phyloP scores from a whole-genome alignment of 352 stramenopile genomes.

The Phytophthora europaea region DNA sequence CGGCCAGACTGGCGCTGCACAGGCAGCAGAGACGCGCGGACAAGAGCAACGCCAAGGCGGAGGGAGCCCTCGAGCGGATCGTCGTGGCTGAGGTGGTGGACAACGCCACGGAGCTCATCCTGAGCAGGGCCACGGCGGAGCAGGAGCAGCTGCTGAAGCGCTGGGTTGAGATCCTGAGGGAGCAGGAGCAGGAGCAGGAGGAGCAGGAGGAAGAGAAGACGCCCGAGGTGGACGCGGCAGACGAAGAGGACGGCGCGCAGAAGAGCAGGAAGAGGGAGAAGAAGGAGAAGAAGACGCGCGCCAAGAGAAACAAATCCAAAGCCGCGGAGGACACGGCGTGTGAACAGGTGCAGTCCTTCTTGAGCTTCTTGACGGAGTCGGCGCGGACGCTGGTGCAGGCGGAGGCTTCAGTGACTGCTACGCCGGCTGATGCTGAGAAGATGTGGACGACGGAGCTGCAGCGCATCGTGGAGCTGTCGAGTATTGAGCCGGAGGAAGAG shows the following conservation, averaged over 20 bases:
- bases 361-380: constrained; percentile 61
- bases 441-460: constrained; percentile 47
- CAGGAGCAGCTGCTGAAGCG: constrained; percentile 48
- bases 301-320: constrained; percentile 39
- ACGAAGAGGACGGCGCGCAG: background rate
- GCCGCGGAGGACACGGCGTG: constrained; percentile 38
- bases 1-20: constrained; percentile 39
- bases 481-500: constrained; percentile 61
- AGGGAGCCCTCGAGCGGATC: constrained; percentile 45
- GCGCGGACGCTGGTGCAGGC: constrained; percentile 11
- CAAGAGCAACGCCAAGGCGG: constrained; percentile 23
- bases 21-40: constrained; percentile 32
- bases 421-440: constrained; percentile 17
- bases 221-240: constrained; percentile 8
- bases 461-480: constrained; percentile 51
- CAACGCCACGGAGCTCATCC: constrained; percentile 71
- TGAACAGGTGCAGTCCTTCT: constrained; percentile 58
- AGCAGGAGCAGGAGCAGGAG: constrained; percentile 32
- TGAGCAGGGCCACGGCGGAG: constrained; percentile 51
- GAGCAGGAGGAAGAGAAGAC: constrained; percentile 25
- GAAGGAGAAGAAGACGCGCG: constrained; percentile 39
- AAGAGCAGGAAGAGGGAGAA: constrained; percentile 40
- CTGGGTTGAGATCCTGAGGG: constrained; percentile 56
- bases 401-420: background rate
- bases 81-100: constrained; percentile 71